Conservation (phyloP, 1,139 yeast genomes). For the Yamadazyma oceani region DNA sequence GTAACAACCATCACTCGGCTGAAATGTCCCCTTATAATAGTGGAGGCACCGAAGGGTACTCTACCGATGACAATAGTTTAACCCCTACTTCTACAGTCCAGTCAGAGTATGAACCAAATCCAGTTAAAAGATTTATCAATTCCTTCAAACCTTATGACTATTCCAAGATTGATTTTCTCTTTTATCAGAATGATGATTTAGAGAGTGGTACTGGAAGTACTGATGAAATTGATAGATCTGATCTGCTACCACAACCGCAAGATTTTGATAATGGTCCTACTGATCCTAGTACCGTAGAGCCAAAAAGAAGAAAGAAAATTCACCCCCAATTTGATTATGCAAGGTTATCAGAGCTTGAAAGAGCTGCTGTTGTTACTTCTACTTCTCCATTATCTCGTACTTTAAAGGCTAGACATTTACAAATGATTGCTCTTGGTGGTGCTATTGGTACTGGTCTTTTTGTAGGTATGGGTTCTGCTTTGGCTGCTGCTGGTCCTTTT, state of each 20-base stretch:
- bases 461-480: constrained; percentile 34
- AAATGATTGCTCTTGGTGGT: constrained; percentile 44
- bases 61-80: constrained; percentile 9
- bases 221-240: background rate
- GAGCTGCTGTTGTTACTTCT: constrained; percentile 34
- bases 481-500: constrained; percentile 38
- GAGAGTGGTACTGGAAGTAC: constrained; percentile 6
- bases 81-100: constrained; percentile 12
- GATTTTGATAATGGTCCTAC: background rate
- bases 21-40: constrained; percentile 14
- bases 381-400: constrained; percentile 32
- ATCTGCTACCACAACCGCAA: background rate
- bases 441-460: constrained; percentile 45
- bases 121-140: constrained; percentile 23
- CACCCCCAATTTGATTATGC: constrained; percentile 34
- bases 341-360: constrained; percentile 27
- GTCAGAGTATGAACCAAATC: constrained; percentile 20
- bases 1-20: constrained; percentile 2
- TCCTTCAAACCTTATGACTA: constrained; percentile 31
- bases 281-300: constrained; percentile 4
- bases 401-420: constrained; percentile 40
- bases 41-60: constrained; percentile 8
- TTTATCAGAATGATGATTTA: constrained; percentile 14
- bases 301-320: constrained; percentile 10
- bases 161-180: constrained; percentile 20